A percentile compares a stretch with the other conserved stretches of the same genome.
These are phyloP conservation scores for Singerocomus inundabilis DNA, from an alignment of 1,284 basidiomycete genomes.

Conservation along the genomic window DNA sequence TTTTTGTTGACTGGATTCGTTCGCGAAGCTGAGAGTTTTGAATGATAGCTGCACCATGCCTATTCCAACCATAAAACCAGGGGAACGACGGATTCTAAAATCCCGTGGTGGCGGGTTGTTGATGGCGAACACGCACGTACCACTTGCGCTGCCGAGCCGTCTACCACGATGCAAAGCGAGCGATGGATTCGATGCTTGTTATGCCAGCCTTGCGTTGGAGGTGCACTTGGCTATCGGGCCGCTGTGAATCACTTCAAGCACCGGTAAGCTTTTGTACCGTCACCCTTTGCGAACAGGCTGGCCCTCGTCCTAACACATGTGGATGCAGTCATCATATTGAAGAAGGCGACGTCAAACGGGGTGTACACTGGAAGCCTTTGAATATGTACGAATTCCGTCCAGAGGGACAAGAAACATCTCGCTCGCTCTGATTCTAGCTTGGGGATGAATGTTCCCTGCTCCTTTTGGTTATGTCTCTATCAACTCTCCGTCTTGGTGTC, in stretches of 20 bases:
- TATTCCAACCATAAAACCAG: too few species aligned
- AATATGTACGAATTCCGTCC: too few species aligned
- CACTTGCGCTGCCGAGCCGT: not conserved
- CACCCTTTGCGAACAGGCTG: too few species aligned
- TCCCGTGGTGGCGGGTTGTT: not conserved
- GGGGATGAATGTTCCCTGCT: too few species aligned
- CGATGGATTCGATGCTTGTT: constrained; percentile 1
- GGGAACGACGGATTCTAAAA: too few species aligned
- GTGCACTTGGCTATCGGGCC: rapidly evolving
- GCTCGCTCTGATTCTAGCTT: too few species aligned
- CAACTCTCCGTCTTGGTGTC: too few species aligned
- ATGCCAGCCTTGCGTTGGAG: constrained; percentile 6
- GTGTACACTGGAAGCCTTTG: not conserved
- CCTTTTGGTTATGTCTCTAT: too few species aligned
- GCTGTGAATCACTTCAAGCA: not conserved
- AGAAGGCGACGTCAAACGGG: not conserved
- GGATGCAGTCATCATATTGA: not conserved
- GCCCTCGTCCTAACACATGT: not conserved
- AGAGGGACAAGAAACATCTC: too few species aligned
- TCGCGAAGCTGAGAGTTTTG: not conserved
- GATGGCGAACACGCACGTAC: not conserved
- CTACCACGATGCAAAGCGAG: not conserved
- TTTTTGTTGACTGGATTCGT: too few species aligned
- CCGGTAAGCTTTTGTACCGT: not conserved
- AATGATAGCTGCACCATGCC: not conserved